These are phyloP conservation scores for Alnus glutinosa DNA, from an alignment of 306 rosid species.

Conservation along the genomic window DNA sequence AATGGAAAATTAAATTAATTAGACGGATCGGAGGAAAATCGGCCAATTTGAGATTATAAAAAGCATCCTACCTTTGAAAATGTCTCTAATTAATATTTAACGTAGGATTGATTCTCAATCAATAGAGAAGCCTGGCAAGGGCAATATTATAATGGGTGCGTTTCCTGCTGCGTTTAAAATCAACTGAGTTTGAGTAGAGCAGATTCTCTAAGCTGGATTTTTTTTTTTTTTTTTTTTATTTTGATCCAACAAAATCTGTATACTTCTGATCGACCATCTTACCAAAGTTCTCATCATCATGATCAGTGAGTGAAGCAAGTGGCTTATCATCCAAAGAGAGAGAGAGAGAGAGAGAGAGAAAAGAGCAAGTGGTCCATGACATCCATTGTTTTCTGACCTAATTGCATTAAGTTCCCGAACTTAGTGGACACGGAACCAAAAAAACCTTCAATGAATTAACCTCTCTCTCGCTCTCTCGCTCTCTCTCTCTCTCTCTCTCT, in stretches of 20 bases:
- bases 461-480: background rate
- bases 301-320: slow-evolving; percentile 28
- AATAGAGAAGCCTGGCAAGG: slow-evolving; percentile 25
- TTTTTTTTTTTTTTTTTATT: slow-evolving; percentile 2
- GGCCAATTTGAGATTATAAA: slow-evolving; percentile 11
- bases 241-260: slow-evolving; percentile 30
- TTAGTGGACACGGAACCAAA: background rate
- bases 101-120: slow-evolving; percentile 15
- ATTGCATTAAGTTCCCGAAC: slow-evolving; percentile 23
- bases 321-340: background rate
- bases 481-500: background rate
- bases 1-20: slow-evolving; percentile 1
- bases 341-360: background rate
- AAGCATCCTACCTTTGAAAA: slow-evolving; percentile 13
- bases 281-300: slow-evolving; percentile 34
- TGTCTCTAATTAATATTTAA: background rate
- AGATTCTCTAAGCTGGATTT: slow-evolving; percentile 14
- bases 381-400: slow-evolving; percentile 42
- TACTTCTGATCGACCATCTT: slow-evolving; percentile 33
- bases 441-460: background rate
- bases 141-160: slow-evolving; percentile 26
- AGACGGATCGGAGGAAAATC: no score
- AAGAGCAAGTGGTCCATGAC: slow-evolving; percentile 24
- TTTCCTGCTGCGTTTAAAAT: slow-evolving; percentile 25
- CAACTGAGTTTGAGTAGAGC: slow-evolving; percentile 21